Percentiles rank a stretch among this genome's conserved stretches.
Evolutionary conservation across 2,329 filamentous ascomycete genomes (phyloP).

Genomic region (Fusarium nematophilum): DNA sequence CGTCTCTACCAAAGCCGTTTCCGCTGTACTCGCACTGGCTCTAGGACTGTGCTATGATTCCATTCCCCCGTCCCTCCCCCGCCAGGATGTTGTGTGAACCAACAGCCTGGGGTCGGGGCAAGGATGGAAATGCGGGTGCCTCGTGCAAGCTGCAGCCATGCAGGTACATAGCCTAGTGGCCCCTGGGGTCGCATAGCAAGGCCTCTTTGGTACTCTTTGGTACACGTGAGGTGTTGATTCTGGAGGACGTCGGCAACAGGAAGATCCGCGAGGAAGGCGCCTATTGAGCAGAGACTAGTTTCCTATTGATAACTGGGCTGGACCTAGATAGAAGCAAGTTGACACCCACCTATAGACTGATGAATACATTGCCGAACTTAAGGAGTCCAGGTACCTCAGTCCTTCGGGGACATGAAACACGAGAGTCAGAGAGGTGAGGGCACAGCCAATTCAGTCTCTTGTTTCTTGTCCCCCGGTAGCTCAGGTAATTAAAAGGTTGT

Average conservation of each 20-base stretch:
- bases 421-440: too few species aligned
- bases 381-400: too few species aligned
- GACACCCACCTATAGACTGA: constrained; percentile 18
- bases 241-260: constrained; percentile 11
- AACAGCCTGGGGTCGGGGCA: constrained; percentile 9
- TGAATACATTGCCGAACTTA: too few species aligned
- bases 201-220: too few species aligned
- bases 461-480: too few species aligned
- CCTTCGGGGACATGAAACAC: too few species aligned
- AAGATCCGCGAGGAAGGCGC: constrained; percentile 16
- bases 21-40: constrained; percentile 13
- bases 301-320: constrained; percentile 20
- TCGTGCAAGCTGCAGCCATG: constrained; percentile 6
- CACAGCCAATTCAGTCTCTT: too few species aligned
- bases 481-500: neutral
- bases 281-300: constrained; percentile 27
- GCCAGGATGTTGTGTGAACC: neutral
- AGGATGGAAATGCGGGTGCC: neutral
- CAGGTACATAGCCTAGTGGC: neutral
- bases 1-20: neutral
- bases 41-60: constrained; percentile 6
- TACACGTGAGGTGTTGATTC: neutral
- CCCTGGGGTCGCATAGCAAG: neutral
- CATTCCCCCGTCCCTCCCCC: neutral
- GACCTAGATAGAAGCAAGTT: constrained; percentile 25